Percentiles rank a stretch among this genome's conserved stretches.
These are phyloP conservation scores for Pythium angustatum DNA, from an alignment of 352 stramenopile genomes.

Conservation along the genomic window DNA sequence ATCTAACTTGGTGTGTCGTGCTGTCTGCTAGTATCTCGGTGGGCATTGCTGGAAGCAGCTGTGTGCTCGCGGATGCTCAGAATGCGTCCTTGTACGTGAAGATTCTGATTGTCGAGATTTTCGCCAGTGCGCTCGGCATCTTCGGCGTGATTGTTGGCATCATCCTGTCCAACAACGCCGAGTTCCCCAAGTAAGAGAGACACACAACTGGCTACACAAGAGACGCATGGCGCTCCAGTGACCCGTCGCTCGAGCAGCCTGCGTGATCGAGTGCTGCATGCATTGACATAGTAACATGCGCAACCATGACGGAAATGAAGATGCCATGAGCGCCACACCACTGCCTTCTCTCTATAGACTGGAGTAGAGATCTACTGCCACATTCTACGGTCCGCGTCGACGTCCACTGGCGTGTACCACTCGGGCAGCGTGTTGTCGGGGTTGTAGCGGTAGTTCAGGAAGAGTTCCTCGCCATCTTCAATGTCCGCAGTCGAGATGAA, in stretches of 20 bases:
- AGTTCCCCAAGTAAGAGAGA: conserved; percentile 87
- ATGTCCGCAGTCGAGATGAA: conserved; percentile 84
- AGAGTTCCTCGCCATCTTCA: conserved; percentile 74
- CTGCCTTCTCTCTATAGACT: not conserved
- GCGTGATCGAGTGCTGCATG: not conserved
- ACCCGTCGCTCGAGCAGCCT: not conserved
- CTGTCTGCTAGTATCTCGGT: conserved; percentile 89
- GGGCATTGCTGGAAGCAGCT: conserved; percentile 97
- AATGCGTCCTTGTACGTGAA: conserved; percentile 98
- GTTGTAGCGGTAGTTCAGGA: conserved; percentile 90
- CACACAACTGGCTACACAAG: not conserved
- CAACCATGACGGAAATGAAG: not conserved
- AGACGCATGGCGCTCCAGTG: not conserved
- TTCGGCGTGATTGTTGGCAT: conserved; percentile 99
- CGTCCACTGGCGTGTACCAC: conserved; percentile 84
- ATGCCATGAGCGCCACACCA: not conserved
- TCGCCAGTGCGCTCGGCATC: conserved; percentile 98
- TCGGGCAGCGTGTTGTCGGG: conserved; percentile 64
- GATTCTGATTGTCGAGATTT: conserved; percentile 99
- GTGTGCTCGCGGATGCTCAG: conserved; percentile 98
- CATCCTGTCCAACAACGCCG: conserved; percentile 97
- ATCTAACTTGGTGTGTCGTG: not conserved
- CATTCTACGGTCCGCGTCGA: conserved; percentile 79
- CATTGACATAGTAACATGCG: not conserved
- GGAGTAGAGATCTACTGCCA: conserved; percentile 59